Conservation (phyloP, 495 filamentous ascomycete species). For the Ascobolus immersus region DNA sequence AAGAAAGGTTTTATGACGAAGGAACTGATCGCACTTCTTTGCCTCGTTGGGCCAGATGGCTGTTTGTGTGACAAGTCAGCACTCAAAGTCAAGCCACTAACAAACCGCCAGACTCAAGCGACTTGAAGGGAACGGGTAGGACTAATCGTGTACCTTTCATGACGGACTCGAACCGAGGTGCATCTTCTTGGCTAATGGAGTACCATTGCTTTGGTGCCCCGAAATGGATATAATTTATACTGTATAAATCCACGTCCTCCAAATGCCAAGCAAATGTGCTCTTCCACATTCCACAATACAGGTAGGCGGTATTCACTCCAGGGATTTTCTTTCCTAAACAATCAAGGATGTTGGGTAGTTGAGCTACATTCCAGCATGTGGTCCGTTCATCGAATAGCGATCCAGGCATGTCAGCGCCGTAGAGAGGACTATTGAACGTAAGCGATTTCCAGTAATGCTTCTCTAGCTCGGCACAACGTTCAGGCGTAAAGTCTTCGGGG, state of each 20-base stretch:
- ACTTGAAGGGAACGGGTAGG: no score
- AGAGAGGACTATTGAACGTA: constrained; percentile 80
- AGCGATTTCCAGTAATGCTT: constrained; percentile 86
- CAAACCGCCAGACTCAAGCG: constrained; percentile 1
- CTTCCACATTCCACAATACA: constrained; percentile 98
- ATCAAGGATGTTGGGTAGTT: constrained; percentile 77
- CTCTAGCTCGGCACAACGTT: constrained; percentile 83
- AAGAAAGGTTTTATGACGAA: constrained; percentile 94
- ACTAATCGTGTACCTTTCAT: constrained; percentile 90
- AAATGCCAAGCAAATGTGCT: constrained; percentile 98
- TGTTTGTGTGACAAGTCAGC: constrained; percentile 10
- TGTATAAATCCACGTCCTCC: constrained; percentile 95
- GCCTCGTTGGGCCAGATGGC: constrained; percentile 78
- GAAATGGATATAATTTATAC: constrained; percentile 98
- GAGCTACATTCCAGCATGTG: constrained; percentile 80
- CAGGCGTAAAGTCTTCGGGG: constrained; percentile 57
- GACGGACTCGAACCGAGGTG: constrained; percentile 73
- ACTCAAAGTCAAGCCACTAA: background rate
- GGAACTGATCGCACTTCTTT: constrained; percentile 90
- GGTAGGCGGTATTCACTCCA: constrained; percentile 94
- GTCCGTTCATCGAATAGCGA: constrained; percentile 78
- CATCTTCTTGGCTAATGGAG: constrained; percentile 89
- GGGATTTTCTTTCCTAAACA: constrained; percentile 85
- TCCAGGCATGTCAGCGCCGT: constrained; percentile 89
- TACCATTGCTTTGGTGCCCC: constrained; percentile 99